Percentiles rank a stretch among this genome's conserved stretches.
Evolutionary conservation across 1,284 basidiomycete species (phyloP).

Genomic region (Trichosporon sp.): DNA sequence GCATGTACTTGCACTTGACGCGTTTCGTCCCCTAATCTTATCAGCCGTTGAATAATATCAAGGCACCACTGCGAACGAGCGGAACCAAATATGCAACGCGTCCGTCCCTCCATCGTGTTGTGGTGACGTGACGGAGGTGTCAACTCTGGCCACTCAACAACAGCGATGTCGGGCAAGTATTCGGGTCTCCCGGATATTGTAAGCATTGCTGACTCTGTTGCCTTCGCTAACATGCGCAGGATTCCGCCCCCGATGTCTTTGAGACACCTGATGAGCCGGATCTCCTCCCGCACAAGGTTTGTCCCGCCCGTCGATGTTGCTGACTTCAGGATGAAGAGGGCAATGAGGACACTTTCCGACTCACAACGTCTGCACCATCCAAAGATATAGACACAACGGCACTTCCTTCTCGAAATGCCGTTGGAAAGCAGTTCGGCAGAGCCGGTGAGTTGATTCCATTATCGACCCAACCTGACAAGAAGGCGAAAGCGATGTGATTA

Average conservation of each 20-base stretch:
- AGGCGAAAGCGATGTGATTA: conserved; percentile 3
- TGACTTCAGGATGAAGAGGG: conserved; percentile 28
- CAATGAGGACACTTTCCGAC: conserved; percentile 23
- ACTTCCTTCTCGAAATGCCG: conserved; percentile 23
- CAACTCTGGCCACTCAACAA: conserved; percentile 12
- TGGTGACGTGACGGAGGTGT: neutral
- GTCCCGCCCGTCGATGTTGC: conserved; percentile 12
- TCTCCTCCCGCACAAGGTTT: conserved; percentile 37
- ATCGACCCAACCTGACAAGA: neutral
- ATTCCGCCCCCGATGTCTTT: conserved; percentile 87
- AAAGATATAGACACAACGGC: conserved; percentile 23
- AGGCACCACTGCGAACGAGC: neutral
- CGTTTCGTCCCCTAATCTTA: neutral
- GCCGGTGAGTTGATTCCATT: neutral
- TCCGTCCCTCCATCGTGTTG: neutral
- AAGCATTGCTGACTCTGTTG: conserved; percentile 43
- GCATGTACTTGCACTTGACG: too few relatives aligned
- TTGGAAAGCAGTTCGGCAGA: neutral
- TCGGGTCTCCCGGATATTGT: conserved; percentile 88
- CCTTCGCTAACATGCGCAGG: conserved; percentile 59
- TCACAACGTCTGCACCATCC: neutral
- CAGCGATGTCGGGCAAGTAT: conserved; percentile 66
- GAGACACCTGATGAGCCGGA: conserved; percentile 75
- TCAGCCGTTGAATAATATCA: neutral
- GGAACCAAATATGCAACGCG: conserved; percentile 3